A percentile compares a stretch with the other conserved stretches of the same genome.
Conservation (phyloP, 2,329 filamentous ascomycete genomes). For the Lecanicillium sp. region DNA sequence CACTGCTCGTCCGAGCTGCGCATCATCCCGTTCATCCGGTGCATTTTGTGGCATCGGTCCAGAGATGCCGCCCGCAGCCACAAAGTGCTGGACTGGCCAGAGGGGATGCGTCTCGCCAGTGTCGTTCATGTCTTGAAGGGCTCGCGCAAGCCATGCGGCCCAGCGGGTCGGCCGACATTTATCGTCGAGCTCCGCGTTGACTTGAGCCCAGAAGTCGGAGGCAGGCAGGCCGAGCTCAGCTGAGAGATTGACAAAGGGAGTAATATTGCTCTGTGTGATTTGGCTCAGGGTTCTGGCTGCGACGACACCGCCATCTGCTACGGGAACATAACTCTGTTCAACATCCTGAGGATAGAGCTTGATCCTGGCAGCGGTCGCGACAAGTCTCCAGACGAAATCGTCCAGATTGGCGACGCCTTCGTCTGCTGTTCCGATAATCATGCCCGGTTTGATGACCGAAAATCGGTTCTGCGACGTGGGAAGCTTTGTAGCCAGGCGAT, state of each 20-base stretch:
- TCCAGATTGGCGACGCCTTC: conserved; percentile 20
- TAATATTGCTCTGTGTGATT: not conserved
- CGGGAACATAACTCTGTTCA: not conserved
- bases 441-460: conserved; percentile 19
- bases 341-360: conserved; percentile 17
- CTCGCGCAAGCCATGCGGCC: conserved; percentile 16
- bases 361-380: conserved; percentile 14
- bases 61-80: conserved; percentile 14
- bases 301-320: conserved; percentile 17
- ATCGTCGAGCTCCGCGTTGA: conserved; percentile 15
- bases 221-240: conserved; percentile 13
- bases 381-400: conserved; percentile 18
- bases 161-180: conserved; percentile 14
- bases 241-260: conserved; percentile 14
- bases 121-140: conserved; percentile 12
- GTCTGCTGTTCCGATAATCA: conserved; percentile 18
- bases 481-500: not conserved
- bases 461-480: conserved; percentile 11
- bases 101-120: conserved; percentile 19
- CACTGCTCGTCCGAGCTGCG: conserved; percentile 4
- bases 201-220: conserved; percentile 19
- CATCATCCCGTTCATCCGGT: conserved; percentile 1
- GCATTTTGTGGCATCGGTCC: not conserved
- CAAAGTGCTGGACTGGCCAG: conserved; percentile 23
- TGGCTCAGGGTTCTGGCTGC: conserved; percentile 15